Evolutionary conservation across 306 rosid genomes (phyloP), one percentile per base, ranked within the genome.

Genomic region (Vachellia collinsii): DNA sequence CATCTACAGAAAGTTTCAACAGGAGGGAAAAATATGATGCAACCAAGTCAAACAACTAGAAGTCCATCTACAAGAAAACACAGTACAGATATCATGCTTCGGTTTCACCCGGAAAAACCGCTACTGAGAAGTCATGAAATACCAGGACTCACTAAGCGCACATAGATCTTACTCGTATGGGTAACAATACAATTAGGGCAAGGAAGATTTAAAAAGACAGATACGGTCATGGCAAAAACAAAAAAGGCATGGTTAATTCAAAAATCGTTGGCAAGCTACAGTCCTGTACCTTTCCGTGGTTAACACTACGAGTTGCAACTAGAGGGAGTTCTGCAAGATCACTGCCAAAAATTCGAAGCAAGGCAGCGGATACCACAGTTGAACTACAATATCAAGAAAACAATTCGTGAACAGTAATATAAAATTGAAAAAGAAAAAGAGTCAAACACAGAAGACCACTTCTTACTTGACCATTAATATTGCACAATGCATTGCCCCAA

Each of bases 401-500:
- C 19, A 83, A 84, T 72, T 72, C 54, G 76, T 83, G 62, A 89
- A 67, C 61, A 70, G 42, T 75, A 59, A 23, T 22, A 5, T 41
- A 77, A 11, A 43, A 48, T 59, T 43, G 59, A 65, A 41, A 77
- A 19, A 72, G 17, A 54, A 56, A 56, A 58, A 1, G 73, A 62
- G 75, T 47, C 71, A 53, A 74, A 77, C 23, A 62, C 16, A 70
- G 69, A 50, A 84, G 77, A 74, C 64, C 72, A 53, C 53, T 64
- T 77, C 97, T 87, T 91, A 93, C 99, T 94, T 94, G 92, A 94
- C 90, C 82, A 90, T 77, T 72, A 94, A 83, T 76, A 94, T 83
- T 79, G 97, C 99, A 89, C 97, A 91, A 83, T 89, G 90, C 94
- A 94, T 89, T 76, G 97, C 93, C 68, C 99, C 93, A 84, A 88